A percentile compares a stretch with the other conserved stretches of the same genome.
Evolutionary conservation across 2,329 filamentous ascomycete species (phyloP).

Genomic region (Cryphonectria japonica): DNA sequence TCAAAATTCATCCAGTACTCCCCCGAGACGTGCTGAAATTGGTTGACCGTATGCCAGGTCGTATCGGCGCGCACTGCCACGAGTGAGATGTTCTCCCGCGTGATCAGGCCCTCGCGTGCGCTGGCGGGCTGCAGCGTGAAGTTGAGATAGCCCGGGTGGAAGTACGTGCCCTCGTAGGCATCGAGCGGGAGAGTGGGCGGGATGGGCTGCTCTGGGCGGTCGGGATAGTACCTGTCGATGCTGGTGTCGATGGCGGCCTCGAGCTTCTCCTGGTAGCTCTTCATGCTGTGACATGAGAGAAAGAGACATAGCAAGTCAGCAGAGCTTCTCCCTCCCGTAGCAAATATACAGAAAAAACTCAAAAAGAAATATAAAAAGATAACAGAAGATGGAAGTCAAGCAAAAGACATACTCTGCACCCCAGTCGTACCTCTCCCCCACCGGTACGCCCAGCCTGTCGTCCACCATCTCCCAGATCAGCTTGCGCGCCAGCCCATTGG

Average conservation of each 20-base stretch:
- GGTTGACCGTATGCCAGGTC: slow-evolving; percentile 39
- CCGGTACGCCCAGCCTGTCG: slow-evolving; percentile 42
- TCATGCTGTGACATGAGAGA: slow-evolving; percentile 31
- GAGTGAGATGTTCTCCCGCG: slow-evolving; percentile 26
- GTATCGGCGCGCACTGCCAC: slow-evolving; percentile 36
- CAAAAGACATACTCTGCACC: slow-evolving; percentile 36
- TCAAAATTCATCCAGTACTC: slow-evolving; percentile 42
- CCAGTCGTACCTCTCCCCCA: slow-evolving; percentile 43
- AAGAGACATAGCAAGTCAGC: slow-evolving; percentile 20
- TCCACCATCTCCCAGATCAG: slow-evolving; percentile 47
- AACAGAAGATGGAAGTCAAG: slow-evolving; percentile 28
- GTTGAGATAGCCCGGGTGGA: slow-evolving; percentile 47
- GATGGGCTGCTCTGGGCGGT: slow-evolving; percentile 40
- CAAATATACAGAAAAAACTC: not conserved
- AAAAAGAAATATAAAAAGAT: not conserved
- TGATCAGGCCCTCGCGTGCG: not conserved
- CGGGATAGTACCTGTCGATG: slow-evolving; percentile 43
- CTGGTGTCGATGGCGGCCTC: slow-evolving; percentile 38
- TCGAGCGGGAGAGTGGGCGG: slow-evolving; percentile 42
- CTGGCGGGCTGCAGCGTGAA: slow-evolving; percentile 35
- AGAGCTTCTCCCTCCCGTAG: not conserved
- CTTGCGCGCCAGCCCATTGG: slow-evolving; percentile 40
- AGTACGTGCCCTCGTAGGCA: slow-evolving; percentile 48
- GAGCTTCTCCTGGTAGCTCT: slow-evolving; percentile 27
- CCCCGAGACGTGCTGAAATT: slow-evolving; percentile 42